Evolutionary conservation across 306 rosid genomes (phyloP).

Genomic region (Corylus heterophylla): DNA sequence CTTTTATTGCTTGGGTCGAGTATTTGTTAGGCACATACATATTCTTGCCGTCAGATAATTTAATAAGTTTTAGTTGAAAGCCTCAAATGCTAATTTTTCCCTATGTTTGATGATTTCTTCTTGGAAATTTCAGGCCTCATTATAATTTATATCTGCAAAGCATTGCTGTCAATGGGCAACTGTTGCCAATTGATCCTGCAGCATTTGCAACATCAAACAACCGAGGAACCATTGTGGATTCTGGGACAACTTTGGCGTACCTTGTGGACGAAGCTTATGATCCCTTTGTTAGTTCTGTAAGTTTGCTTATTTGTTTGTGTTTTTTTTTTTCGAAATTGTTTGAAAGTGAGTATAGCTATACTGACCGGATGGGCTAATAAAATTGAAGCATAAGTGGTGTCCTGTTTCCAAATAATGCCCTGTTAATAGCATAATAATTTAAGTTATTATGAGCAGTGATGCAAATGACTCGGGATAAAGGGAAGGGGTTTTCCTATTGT

Average conservation of each 20-base stretch:
- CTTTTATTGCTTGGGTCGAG: not conserved
- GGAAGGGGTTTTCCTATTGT: not conserved
- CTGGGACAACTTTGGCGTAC: constrained; percentile 90
- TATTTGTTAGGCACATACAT: not conserved
- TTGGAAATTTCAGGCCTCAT: constrained; percentile 73
- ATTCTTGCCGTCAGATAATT: constrained; percentile 6
- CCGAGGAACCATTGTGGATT: constrained; percentile 85
- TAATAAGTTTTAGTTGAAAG: constrained; percentile 19
- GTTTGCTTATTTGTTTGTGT: constrained; percentile 24
- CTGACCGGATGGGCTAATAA: not conserved
- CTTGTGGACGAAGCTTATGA: constrained; percentile 84
- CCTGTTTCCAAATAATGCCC: not conserved
- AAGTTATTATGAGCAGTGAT: not conserved
- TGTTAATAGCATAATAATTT: not conserved
- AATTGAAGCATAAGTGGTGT: not conserved
- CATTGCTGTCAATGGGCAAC: constrained; percentile 78
- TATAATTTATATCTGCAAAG: constrained; percentile 86
- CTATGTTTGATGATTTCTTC: constrained; percentile 28
- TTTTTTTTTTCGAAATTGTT: not conserved
- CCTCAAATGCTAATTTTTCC: constrained; percentile 2
- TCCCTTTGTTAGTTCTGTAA: constrained; percentile 80
- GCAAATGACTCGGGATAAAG: not conserved
- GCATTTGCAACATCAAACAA: constrained; percentile 68
- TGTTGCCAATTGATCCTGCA: constrained; percentile 66
- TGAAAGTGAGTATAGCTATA: not conserved